Evolutionary conservation across 192 early-diverging fungal species (phyloP).

Genomic region (Spinellus fusiger): DNA sequence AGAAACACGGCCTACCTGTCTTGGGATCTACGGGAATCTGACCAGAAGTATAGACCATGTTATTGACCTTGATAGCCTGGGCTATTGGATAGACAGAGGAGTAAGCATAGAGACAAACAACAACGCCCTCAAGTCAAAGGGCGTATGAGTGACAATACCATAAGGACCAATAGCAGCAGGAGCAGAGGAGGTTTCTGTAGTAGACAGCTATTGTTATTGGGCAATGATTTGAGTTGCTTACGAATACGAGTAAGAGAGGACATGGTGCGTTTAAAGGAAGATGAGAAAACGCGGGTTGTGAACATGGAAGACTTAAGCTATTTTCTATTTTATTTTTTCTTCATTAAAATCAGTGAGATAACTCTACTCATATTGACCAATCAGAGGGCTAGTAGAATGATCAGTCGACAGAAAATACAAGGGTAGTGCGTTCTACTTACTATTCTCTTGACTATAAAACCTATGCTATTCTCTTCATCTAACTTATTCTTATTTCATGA

Average conservation of each 20-base stretch:
- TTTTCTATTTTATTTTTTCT: too few species aligned
- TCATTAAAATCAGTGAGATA: too few species aligned
- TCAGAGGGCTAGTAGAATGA: too few species aligned
- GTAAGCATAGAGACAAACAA: not conserved
- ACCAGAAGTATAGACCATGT: conserved; percentile 77
- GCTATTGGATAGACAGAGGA: conserved; percentile 29
- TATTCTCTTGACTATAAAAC: too few species aligned
- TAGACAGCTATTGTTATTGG: not conserved
- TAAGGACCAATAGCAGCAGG: conserved; percentile 75
- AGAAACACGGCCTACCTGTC: not conserved
- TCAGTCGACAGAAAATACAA: too few species aligned
- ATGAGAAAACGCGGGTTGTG: not conserved
- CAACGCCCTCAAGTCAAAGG: not conserved
- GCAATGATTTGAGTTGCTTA: conserved; percentile 6
- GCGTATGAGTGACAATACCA: conserved; percentile 36
- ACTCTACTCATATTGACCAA: too few species aligned
- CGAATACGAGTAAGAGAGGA: conserved; percentile 5
- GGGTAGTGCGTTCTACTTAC: too few species aligned
- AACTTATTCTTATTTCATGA: too few species aligned
- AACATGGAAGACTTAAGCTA: too few species aligned
- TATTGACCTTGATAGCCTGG: conserved; percentile 77
- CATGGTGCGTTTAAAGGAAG: not conserved
- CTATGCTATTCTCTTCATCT: too few species aligned
- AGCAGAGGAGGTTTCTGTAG: conserved; percentile 48
- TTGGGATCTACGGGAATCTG: conserved; percentile 43